Conservation (phyloP, 768 basidiomycete genomes). For the Tricholoma sp. region DNA sequence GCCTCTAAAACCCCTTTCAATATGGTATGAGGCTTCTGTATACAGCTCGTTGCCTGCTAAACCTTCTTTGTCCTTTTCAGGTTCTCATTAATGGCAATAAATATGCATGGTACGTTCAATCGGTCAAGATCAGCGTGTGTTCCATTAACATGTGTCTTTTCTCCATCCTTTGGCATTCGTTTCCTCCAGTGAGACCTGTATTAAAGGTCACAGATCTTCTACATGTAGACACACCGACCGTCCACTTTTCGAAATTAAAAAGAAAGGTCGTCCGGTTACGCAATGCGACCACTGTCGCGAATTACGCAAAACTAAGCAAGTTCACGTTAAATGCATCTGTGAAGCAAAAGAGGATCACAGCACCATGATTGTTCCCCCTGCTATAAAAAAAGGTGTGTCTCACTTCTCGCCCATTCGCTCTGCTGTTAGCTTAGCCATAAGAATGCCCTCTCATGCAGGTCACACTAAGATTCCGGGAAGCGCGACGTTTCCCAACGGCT, state of each 20-base stretch:
- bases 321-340: conserved; percentile 85
- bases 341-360: conserved; percentile 60
- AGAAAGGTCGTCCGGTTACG: conserved; percentile 87
- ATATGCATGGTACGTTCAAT: conserved; percentile 65
- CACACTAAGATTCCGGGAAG: conserved; percentile 55
- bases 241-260: conserved; percentile 87
- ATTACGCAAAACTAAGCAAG: conserved; percentile 77
- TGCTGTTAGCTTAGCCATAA: conserved; percentile 42
- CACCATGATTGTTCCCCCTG: conserved; percentile 38
- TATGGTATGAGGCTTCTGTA: conserved; percentile 8
- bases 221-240: conserved; percentile 86
- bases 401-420: conserved; percentile 3
- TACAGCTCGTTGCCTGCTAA: not conserved
- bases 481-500: conserved; percentile 79
- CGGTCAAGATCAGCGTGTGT: not conserved
- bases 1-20: conserved; percentile 13
- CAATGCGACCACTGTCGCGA: conserved; percentile 89
- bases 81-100: conserved; percentile 72
- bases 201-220: conserved; percentile 90
- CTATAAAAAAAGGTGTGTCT: conserved; percentile 62
- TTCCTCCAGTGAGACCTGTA: conserved; percentile 76
- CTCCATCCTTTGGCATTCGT: conserved; percentile 5
- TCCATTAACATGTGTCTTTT: not conserved
- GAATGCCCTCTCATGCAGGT: conserved; percentile 37
- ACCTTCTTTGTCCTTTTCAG: conserved; percentile 27